Base-by-base conservation (phyloP, 2,329 filamentous ascomycete species). In the Nectriaceae sp. region DNA sequence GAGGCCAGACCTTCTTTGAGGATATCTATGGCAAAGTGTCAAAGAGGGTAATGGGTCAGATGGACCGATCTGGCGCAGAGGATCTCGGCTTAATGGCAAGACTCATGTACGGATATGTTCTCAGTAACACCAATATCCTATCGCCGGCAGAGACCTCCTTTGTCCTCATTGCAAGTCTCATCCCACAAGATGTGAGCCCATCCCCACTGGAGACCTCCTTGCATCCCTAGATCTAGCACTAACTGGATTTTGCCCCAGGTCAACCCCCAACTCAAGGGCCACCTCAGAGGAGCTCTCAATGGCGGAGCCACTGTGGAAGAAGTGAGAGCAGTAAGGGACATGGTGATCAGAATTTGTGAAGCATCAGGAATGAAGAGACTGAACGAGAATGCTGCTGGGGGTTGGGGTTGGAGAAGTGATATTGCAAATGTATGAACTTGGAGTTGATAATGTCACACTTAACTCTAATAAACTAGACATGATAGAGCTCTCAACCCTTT, bases 401-500 rank as follows among this genome's bases (percentile, higher is more conserved):
- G 60, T 47, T 62, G 60, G 60, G 60, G 60, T 24, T 62, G 60
- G 60, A 60, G 60, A 24, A 58, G 45, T 50, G 60, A 62, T 38
- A 56, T 62, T 50, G 60, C 57, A 2, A 61, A 44, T 16, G 48
- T 62, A 15, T 62, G 54, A 38, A 51, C 19, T 10, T 8, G 15
- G 26, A 31, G 8, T 31, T 8, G 26, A 31, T 8, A 31, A 31
- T 31, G 10, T 8, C 26, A 31, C 26, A 8, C 26, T 15, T 10
- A 31, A 15, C n/a, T n/a, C n/a, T n/a, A n/a, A n/a, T n/a, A n/a
- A n/a, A n/a, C n/a, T n/a, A 31, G 26, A 31, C 26, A 31, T 15
- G 8, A 31, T 15, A 8, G 15, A 31, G 26, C 26, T 31, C 26
- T n/a, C n/a, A n/a, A n/a, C n/a, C n/a, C n/a, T n/a, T n/a, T n/a